These are phyloP conservation scores for Berberis vulgaris DNA, from an alignment of 164 flowering plant genomes.

Conservation along the genomic window DNA sequence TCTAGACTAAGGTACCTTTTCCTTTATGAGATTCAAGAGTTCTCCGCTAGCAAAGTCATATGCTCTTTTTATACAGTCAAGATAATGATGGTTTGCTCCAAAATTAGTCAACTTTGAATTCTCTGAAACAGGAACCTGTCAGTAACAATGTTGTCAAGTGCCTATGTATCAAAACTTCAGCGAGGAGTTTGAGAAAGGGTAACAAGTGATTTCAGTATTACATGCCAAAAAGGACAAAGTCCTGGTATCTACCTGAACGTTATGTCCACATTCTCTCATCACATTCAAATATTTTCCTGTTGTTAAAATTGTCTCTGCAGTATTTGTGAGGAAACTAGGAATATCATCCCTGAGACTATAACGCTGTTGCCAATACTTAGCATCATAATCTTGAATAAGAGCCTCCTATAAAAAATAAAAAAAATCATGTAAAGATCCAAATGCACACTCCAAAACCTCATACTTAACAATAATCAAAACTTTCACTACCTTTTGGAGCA, in stretches of 20 bases:
- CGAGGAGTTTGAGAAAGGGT: not conserved
- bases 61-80: not conserved
- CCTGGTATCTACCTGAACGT: slow-evolving; percentile 61
- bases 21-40: slow-evolving; percentile 79
- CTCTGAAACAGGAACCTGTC: not conserved
- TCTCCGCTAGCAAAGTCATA: slow-evolving; percentile 67
- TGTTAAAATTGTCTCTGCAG: slow-evolving; percentile 80
- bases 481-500: slow-evolving; percentile 70
- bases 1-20: slow-evolving; percentile 48
- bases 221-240: not conserved
- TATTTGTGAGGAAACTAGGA: slow-evolving; percentile 89
- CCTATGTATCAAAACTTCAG: not conserved
- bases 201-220: not conserved
- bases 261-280: slow-evolving; percentile 98
- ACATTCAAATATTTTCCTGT: slow-evolving; percentile 98
- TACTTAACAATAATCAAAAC: not conserved
- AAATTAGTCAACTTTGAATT: not conserved
- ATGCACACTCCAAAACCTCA: not conserved
- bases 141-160: not conserved
- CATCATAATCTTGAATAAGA: slow-evolving; percentile 86
- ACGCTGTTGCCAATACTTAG: slow-evolving; percentile 89
- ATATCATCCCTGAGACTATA: slow-evolving; percentile 91
- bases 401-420: slow-evolving; percentile 60
- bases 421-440: slow-evolving; percentile 13
- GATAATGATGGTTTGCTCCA: not conserved